Conservation (phyloP, 108 stramenopile species). For the Pseudonitzschia pungens region DNA sequence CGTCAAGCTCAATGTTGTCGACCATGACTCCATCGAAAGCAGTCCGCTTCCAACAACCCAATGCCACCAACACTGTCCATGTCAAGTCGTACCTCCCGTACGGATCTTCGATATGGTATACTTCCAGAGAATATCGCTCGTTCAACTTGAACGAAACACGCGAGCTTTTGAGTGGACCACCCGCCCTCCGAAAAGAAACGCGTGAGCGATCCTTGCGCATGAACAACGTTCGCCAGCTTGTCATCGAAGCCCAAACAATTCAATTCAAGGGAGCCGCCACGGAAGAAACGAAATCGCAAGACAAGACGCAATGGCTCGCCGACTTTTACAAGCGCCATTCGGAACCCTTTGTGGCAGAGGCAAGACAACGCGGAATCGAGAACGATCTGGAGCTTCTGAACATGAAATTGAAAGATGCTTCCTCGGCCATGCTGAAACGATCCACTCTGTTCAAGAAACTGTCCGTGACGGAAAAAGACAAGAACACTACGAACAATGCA, state of each 20-base stretch:
- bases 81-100: neutral
- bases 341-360: neutral
- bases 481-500: neutral
- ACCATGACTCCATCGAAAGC: neutral
- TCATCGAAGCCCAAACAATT: neutral
- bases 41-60: neutral
- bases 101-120: neutral
- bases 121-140: neutral
- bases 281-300: neutral
- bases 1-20: neutral
- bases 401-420: neutral
- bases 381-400: constrained; percentile 10
- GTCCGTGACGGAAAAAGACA: neutral
- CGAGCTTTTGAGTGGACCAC: neutral
- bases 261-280: neutral
- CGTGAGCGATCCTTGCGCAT: neutral
- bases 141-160: neutral
- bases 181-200: neutral
- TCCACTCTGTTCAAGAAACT: constrained; percentile 4
- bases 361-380: constrained; percentile 11
- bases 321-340: neutral
- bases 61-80: neutral
- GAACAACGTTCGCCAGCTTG: neutral
- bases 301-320: neutral
- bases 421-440: neutral